Conservation (phyloP, 768 basidiomycete species). For the Mycena capillaripes region DNA sequence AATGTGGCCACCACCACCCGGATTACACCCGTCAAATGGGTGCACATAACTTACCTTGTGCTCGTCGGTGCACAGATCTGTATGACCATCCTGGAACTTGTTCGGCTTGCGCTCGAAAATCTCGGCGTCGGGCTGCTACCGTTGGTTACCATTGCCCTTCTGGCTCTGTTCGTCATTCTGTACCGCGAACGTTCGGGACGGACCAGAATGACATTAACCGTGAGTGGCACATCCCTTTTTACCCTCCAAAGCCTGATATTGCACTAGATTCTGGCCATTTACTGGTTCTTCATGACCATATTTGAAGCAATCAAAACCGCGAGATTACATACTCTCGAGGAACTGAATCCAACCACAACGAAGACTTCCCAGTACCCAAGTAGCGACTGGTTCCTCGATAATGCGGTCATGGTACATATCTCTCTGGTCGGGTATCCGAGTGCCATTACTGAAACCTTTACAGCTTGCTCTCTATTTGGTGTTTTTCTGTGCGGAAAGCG, state of each 20-base stretch:
- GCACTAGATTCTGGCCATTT: slow-evolving; percentile 37
- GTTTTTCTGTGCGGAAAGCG: slow-evolving; percentile 29
- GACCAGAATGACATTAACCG: slow-evolving; percentile 31
- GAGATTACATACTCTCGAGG: slow-evolving; percentile 36
- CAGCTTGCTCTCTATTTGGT: slow-evolving; percentile 35
- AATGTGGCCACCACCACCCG: neutral
- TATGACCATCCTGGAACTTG: slow-evolving; percentile 48
- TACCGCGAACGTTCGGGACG: slow-evolving; percentile 36
- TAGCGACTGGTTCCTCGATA: slow-evolving; percentile 44
- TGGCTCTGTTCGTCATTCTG: slow-evolving; percentile 37
- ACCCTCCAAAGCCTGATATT: neutral
- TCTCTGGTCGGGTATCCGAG: neutral
- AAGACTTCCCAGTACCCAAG: slow-evolving; percentile 42
- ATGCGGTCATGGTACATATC: slow-evolving; percentile 43
- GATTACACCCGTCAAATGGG: slow-evolving; percentile 36
- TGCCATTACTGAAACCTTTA: neutral
- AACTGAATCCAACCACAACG: slow-evolving; percentile 36
- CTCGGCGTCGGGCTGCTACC: slow-evolving; percentile 48
- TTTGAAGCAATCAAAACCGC: slow-evolving; percentile 39
- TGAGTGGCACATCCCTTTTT: slow-evolving; percentile 29
- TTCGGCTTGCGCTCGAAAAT: slow-evolving; percentile 42
- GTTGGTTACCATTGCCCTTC: slow-evolving; percentile 38
- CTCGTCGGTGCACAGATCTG: slow-evolving; percentile 41
- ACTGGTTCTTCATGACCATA: slow-evolving; percentile 42
- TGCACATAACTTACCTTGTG: slow-evolving; percentile 43